Conservation (phyloP, 805 yeast genomes). For the Maudiozyma serrabonitensis region DNA sequence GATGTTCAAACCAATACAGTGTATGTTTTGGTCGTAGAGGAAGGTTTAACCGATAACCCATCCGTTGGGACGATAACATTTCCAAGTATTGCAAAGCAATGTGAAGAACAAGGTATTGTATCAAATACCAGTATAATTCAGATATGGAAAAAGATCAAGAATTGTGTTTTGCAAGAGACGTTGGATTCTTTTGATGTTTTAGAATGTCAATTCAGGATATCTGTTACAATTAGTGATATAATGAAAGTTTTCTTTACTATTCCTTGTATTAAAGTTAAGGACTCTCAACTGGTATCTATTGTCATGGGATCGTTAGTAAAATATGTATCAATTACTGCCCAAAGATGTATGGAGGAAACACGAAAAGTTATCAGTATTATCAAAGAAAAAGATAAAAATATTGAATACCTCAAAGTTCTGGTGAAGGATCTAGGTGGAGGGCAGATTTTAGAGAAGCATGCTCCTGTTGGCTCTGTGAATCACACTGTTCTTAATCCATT, state of each 20-base stretch:
- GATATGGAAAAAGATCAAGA: not conserved
- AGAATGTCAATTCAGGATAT: conserved; percentile 4
- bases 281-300: not conserved
- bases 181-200: not conserved
- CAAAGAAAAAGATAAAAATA: conserved; percentile 25
- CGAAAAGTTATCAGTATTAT: conserved; percentile 12
- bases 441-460: conserved; percentile 24
- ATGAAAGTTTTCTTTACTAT: not conserved
- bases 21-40: not conserved
- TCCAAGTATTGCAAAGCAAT: conserved; percentile 6
- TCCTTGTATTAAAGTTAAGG: not conserved
- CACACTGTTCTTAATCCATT: not conserved
- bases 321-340: not conserved
- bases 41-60: not conserved
- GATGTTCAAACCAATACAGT: too few relatives aligned
- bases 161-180: not conserved
- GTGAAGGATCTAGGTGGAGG: conserved; percentile 19
- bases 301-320: conserved; percentile 1
- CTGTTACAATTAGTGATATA: conserved; percentile 1
- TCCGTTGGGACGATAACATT: not conserved
- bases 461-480: conserved; percentile 27
- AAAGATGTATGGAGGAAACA: not conserved
- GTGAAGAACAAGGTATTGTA: conserved; percentile 13
- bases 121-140: not conserved
- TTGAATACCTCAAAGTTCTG: conserved; percentile 24